phyloP scores from a whole-genome alignment of 345 rosid genomes.

The Camelina sativa region DNA sequence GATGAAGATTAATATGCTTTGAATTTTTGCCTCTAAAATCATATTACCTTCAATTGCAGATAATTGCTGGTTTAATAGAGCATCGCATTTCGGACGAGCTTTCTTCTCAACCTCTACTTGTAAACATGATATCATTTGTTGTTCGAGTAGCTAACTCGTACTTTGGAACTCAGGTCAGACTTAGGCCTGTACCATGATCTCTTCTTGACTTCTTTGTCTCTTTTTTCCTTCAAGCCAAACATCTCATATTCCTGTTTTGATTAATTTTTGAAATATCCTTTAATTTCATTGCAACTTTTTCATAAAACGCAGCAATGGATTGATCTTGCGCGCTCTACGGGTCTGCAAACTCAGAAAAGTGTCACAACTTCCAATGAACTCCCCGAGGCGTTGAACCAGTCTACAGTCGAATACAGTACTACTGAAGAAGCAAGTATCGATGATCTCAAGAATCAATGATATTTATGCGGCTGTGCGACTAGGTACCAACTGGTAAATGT shows the following conservation, averaged over 20 bases:
- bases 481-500: constrained; percentile 31
- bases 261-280: not conserved
- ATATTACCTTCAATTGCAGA: constrained; percentile 53
- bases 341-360: constrained; percentile 68
- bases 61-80: constrained; percentile 89
- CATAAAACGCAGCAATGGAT: constrained; percentile 81
- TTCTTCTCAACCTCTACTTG: constrained; percentile 76
- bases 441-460: constrained; percentile 66
- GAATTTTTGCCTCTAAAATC: constrained; percentile 26
- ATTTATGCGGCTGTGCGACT: constrained; percentile 29
- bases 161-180: constrained; percentile 93
- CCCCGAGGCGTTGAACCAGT: constrained; percentile 49
- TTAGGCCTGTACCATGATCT: constrained; percentile 27
- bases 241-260: constrained; percentile 2
- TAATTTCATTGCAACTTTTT: constrained; percentile 1
- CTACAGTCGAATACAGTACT: constrained; percentile 54
- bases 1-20: constrained; percentile 9
- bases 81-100: constrained; percentile 81
- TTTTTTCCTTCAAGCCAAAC: not conserved
- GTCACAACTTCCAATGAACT: constrained; percentile 48
- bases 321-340: constrained; percentile 87
- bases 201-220: not conserved
- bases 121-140: constrained; percentile 80
- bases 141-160: constrained; percentile 83
- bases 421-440: constrained; percentile 64